phyloP scores from a whole-genome alignment of 768 basidiomycete genomes.

The Suillus hirtellus region DNA sequence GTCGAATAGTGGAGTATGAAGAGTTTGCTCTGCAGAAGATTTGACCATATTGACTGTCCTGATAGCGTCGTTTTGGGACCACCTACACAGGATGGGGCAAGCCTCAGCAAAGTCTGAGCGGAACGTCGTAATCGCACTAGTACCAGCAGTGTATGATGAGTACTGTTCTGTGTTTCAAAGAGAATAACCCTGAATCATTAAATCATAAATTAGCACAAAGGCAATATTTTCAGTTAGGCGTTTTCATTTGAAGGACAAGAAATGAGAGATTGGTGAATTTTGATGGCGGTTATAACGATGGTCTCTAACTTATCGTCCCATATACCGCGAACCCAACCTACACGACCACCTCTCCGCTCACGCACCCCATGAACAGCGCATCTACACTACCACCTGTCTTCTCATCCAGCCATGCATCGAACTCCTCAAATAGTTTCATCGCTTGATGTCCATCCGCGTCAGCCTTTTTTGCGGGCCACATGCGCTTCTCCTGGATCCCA shows the following conservation, averaged over 20 bases:
- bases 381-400: slow-evolving; percentile 67
- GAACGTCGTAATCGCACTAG: background rate
- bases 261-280: background rate
- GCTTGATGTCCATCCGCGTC: slow-evolving; percentile 54
- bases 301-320: background rate
- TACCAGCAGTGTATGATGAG: background rate
- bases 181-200: background rate
- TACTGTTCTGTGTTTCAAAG: background rate
- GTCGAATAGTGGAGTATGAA: background rate
- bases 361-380: slow-evolving; percentile 65
- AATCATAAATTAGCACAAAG: background rate
- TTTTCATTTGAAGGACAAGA: background rate
- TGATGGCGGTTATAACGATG: background rate
- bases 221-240: background rate
- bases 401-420: slow-evolving; percentile 75
- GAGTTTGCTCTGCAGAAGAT: background rate
- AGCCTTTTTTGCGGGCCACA: slow-evolving; percentile 74
- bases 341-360: slow-evolving; percentile 58
- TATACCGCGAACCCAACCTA: slow-evolving; percentile 16
- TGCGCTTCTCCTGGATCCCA: slow-evolving; percentile 78
- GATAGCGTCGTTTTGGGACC: background rate
- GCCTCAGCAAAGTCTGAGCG: too few relatives aligned
- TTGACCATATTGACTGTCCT: background rate
- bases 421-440: slow-evolving; percentile 70
- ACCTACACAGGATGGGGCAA: background rate